Base-by-base conservation (phyloP, 164 flowering plant species). In the Nelumbo lutea region DNA sequence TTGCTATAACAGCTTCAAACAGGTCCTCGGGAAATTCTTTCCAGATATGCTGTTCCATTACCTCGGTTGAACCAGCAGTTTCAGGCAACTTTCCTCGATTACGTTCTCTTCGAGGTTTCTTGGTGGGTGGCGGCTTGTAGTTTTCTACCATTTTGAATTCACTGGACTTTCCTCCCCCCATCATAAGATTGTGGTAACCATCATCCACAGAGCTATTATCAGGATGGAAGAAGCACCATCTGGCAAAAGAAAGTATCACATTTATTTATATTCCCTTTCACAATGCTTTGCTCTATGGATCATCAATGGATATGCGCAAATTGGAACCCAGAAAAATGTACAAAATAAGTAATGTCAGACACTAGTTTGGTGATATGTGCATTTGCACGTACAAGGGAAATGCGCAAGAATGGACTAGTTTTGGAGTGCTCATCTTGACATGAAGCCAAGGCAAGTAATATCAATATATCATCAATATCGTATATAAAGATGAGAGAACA, bases 21-120 rank as follows among this genome's bases (percentile, higher is more conserved):
- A 94, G 93, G 78, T 94, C 98, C 73, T 92, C 96, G 0, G 98
- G 98, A 57, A 94, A 85, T 65, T 90, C 92, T 78, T 89, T 89
- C 98, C 98, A 94, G 62, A 94, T 90, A 5, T 78, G 71, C 46
- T 80, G 76, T 14, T 91, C 90, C 96, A 94, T 85, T 42, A 67
- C 67, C 68, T 85, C 90, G 48, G 74, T 50, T 38, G 77, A 50
- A 68, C 57, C 52, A 52, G 72, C 56, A 9, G 64, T 59, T 53
- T 69, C 70, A n/a, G 69, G 65, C 61, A 70, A 60, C 77, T 82
- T 86, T 40, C 75, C 88, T 42, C 80, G 79, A 72, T 76, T 81
- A 42, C 84, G 79, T 72, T 88, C 96, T 75, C 80, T 88, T 5
- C 97, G 80, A 60, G 87, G 66, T 76, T 73, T 88, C 83, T 91